Evolutionary conservation across 331 rosid genomes (phyloP), one percentile per base, ranked within the genome.

Genomic region (Rosa hybrid): DNA sequence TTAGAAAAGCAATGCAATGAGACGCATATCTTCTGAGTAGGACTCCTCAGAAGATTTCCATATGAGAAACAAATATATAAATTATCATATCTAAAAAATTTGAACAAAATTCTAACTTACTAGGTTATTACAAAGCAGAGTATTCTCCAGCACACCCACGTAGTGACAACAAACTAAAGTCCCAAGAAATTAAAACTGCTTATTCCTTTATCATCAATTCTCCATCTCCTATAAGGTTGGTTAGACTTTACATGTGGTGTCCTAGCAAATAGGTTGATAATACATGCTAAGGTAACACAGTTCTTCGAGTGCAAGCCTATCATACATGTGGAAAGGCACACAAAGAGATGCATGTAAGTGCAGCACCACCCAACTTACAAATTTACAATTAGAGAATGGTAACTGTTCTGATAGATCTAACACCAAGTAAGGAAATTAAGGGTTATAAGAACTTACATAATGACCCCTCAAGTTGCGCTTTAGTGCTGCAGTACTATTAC

Each of bases 391-490:
- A 30, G 6, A 1, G 48, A 48, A 45, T 27, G 34, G 18, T 34
- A 27, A 77, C 16, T 27, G 57, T 62, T 49, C 13, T 7, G 38
- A 27, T 18, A 27, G 12, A 59, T 59, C 20, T 0, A 45, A 45
- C 39, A 44, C 30, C 17, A 3, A 76, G 21, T 27, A 38, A 49
- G 73, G 64, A 80, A 78, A 77, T 27, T 70, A 85, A 81, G 51
- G 60, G 62, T 56, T 65, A 78, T n/a, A 20, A 86, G 69, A 74
- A 77, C 96, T 96, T 85, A 96, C 98, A 49, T 94, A 94, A 81
- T 86, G 98, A 68, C 96, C 92, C 81, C 86, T 85, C 83, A 90
- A 88, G 86, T 86, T 87, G 77, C 68, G 87, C 79, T 84, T 85
- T 57, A 89, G 86, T 8, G 94, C 77, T 78, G 80, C 80, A 16